These are phyloP conservation scores for Nakazawaea populi DNA, from an alignment of 805 yeast genomes.

Conservation along the genomic window DNA sequence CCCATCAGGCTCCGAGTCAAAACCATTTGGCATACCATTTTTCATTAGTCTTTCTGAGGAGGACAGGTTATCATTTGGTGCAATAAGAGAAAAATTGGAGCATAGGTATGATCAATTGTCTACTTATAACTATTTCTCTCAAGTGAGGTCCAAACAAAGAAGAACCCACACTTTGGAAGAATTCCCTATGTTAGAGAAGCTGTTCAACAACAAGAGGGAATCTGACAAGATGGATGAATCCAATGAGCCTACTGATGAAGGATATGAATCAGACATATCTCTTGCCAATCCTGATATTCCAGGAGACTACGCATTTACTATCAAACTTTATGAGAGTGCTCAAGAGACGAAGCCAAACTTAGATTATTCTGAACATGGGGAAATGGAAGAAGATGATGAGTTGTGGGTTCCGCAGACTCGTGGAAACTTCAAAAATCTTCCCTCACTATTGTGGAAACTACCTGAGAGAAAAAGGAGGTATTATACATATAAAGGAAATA, in stretches of 20 bases:
- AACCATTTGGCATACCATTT: constrained; percentile 72
- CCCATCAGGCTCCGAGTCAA: constrained; percentile 31
- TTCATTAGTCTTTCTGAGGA: constrained; percentile 51
- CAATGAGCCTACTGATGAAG: constrained; percentile 23
- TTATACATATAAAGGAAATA: constrained; percentile 23
- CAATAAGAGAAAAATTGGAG: constrained; percentile 53
- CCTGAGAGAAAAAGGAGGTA: constrained; percentile 20
- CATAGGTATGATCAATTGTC: constrained; percentile 40
- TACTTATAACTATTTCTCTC: constrained; percentile 31
- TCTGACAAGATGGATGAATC: constrained; percentile 11
- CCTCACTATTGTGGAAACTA: constrained; percentile 27
- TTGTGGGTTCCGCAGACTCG: constrained; percentile 39
- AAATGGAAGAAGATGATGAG: constrained; percentile 21
- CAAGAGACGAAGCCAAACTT: constrained; percentile 18
- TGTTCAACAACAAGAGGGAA: not conserved
- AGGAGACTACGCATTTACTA: constrained; percentile 42
- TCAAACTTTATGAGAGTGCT: constrained; percentile 34
- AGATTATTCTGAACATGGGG: constrained; percentile 7
- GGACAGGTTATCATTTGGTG: constrained; percentile 52
- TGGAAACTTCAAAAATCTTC: constrained; percentile 35
- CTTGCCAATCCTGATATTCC: constrained; percentile 46
- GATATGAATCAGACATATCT: constrained; percentile 41
- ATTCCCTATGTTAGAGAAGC: constrained; percentile 19
- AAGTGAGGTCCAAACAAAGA: constrained; percentile 16
- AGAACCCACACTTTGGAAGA: constrained; percentile 16